phyloP scores from a whole-genome alignment of 139 green algal species.

The Helicosporidium sp. region DNA sequence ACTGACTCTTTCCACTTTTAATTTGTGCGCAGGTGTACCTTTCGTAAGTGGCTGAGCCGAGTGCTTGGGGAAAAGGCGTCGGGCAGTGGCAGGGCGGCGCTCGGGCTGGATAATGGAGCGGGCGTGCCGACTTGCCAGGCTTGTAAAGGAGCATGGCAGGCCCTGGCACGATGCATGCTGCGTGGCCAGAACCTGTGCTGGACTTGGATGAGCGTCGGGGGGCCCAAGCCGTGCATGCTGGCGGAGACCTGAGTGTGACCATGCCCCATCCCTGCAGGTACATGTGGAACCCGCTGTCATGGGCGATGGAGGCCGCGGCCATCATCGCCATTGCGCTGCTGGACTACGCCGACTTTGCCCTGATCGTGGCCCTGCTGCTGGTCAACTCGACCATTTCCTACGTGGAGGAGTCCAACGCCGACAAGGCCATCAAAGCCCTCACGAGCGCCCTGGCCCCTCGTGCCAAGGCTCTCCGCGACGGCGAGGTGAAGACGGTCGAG shows the following conservation, averaged over 20 bases:
- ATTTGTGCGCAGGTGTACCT: no score
- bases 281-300: conserved; percentile 68
- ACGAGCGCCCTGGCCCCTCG: conserved; percentile 52
- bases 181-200: no score
- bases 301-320: conserved; percentile 62
- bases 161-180: no score
- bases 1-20: no score
- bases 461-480: conserved; percentile 36
- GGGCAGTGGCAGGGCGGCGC: no score
- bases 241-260: no score
- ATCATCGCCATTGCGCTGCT: conserved; percentile 64
- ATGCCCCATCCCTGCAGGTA: conserved; percentile 17
- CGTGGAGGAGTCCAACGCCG: conserved; percentile 50
- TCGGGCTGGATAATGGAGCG: no score
- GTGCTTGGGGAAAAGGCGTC: no score
- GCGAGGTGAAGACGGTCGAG: conserved; percentile 30
- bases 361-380: conserved; percentile 47
- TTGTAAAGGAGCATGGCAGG: no score
- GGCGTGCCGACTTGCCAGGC: no score
- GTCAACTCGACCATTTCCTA: conserved; percentile 61
- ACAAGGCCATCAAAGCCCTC: conserved; percentile 64
- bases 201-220: neutral
- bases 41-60: no score
- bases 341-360: conserved; percentile 56
- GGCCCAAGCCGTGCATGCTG: neutral